phyloP scores from a whole-genome alignment of 345 rosid species.

The Rhizophora mangle region DNA sequence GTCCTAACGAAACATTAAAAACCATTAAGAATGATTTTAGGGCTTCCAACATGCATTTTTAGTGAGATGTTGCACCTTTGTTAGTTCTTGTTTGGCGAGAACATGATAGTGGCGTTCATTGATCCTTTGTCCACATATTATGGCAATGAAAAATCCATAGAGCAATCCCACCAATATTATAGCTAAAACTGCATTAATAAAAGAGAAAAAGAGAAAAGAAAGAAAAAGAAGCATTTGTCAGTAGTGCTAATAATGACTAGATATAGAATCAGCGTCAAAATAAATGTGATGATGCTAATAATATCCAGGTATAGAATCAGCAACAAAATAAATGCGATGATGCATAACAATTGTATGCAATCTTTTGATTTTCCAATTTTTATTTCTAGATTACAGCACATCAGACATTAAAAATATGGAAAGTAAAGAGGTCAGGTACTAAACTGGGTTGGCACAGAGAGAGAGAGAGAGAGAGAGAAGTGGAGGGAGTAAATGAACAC shows the following conservation, averaged over 20 bases:
- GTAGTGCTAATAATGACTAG: background rate
- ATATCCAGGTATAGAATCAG: background rate
- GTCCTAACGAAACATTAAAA: no score
- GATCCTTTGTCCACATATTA: conserved; percentile 98
- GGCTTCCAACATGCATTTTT: background rate
- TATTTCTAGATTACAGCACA: background rate
- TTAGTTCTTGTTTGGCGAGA: conserved; percentile 97
- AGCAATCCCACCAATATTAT: conserved; percentile 95
- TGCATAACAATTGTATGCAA: background rate
- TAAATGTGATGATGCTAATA: no score
- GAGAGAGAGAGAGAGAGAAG: no score
- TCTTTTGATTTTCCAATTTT: background rate
- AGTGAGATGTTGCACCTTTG: conserved; percentile 56
- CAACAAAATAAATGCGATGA: background rate
- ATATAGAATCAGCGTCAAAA: background rate
- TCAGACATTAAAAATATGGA: background rate
- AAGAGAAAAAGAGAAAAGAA: conserved; percentile 1
- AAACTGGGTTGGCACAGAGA: background rate
- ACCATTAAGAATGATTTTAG: conserved; percentile 1
- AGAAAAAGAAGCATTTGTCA: background rate
- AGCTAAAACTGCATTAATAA: conserved; percentile 62
- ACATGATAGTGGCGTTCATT: conserved; percentile 95
- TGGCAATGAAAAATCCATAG: conserved; percentile 95
- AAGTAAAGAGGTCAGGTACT: background rate
- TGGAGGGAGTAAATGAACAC: no score